Evolutionary conservation across 306 rosid genomes (phyloP).

Genomic region (Vicia sativa): DNA sequence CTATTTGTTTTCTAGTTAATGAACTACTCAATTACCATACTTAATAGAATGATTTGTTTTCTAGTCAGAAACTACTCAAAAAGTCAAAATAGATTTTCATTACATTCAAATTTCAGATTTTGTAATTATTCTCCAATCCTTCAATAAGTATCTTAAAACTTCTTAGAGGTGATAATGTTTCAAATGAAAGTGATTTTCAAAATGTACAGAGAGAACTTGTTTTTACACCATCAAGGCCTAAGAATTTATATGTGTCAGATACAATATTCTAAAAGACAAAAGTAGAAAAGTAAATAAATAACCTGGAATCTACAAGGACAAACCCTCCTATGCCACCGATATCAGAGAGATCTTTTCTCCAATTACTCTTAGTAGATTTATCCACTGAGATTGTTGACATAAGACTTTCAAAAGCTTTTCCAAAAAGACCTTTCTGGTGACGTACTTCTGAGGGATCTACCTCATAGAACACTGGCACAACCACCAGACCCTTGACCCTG

Average conservation of each 20-base stretch:
- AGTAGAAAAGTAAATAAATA: not conserved
- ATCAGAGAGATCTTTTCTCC: not conserved
- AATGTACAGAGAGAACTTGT: not conserved
- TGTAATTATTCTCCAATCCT: no score
- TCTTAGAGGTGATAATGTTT: no score
- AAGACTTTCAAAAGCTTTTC: not conserved
- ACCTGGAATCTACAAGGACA: not conserved
- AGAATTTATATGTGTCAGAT: not conserved
- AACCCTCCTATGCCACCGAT: slow-evolving; percentile 11
- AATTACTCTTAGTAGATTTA: not conserved
- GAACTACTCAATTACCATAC: no score
- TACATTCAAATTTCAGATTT: no score
- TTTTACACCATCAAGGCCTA: not conserved
- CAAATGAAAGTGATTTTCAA: not conserved
- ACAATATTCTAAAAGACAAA: no score
- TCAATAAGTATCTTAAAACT: no score
- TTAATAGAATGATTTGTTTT: no score
- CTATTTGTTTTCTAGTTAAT: no score
- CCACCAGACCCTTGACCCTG: not conserved
- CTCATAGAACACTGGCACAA: slow-evolving; percentile 9
- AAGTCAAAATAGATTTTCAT: no score
- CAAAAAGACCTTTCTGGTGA: not conserved
- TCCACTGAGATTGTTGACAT: not conserved
- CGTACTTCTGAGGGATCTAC: slow-evolving; percentile 23
- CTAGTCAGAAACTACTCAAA: no score